Evolutionary conservation across 371 early-diverging fungal genomes (phyloP), one percentile per base, ranked within the genome.

Genomic region (Thermomucor indicae-seudaticae): DNA sequence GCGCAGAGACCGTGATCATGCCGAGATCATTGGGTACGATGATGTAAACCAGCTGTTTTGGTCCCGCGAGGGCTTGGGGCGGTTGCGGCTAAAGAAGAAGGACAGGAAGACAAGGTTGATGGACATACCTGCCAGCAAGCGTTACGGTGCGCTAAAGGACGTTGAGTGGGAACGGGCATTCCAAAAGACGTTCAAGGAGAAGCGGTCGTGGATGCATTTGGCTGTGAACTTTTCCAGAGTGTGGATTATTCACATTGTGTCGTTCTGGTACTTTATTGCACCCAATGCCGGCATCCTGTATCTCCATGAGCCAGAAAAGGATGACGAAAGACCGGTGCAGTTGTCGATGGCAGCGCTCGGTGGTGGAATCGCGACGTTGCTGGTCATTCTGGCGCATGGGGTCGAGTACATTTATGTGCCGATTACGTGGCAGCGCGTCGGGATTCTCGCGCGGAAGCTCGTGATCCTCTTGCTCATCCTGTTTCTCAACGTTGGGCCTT

Each of bases 21-120:
- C 79, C 6, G 62, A 68, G 14, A 78, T 81, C 3, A 84, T 93
- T 41, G 92, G 92, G 19, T 92, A 92, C 62, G 93, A 91, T 58
- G 93, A 93, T 55, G 75, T 91, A 43, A 93, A 93, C 62, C 88
- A 93, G 58, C 66, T 84, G 5, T 93, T 93, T 62, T 91, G 92
- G 91, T 75, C 76, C 17, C 79, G 79, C 7, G 80, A 84, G 49
- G 72, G 75, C 2, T 70, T 92, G 43, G 64, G 72, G 29, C 66
- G 64, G 79, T 91, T 28, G 57, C 56, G 11, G 7, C 67, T 76
- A 3, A 35, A 32, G 39, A 20, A 42, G 24, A 75, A 85, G 45
- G 71, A 67, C 31, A 62, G 41, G 19, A 76, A 80, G 43, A 51
- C 75, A 1, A 56, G 65, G 19, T 55, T 90, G 25, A 78, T 83